A percentile compares a stretch with the other conserved stretches of the same genome.
Conservation (phyloP, 768 basidiomycete species). For the Tulasnella sp. region DNA sequence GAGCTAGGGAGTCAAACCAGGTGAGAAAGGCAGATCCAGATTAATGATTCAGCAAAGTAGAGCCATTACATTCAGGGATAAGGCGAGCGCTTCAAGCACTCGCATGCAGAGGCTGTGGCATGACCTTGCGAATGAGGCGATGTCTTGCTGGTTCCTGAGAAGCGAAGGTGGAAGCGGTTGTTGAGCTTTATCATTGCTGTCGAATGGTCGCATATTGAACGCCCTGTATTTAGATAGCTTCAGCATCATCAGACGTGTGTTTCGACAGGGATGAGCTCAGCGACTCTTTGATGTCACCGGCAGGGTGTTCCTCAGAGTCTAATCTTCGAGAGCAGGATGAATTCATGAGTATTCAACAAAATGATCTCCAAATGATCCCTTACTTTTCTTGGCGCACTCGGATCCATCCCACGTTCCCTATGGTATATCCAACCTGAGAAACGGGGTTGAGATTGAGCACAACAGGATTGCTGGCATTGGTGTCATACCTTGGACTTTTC, state of each 20-base stretch:
- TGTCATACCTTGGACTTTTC: constrained; percentile 13
- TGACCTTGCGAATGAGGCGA: constrained; percentile 15
- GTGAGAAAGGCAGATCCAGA: neutral
- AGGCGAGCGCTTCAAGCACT: constrained; percentile 16
- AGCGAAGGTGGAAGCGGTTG: constrained; percentile 18
- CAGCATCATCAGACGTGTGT: too few relatives aligned
- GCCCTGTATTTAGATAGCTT: constrained; percentile 3
- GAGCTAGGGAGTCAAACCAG: constrained; percentile 2
- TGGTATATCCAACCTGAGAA: constrained; percentile 11
- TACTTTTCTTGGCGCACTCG: constrained; percentile 16
- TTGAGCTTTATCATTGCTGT: constrained; percentile 5
- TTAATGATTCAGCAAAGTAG: neutral
- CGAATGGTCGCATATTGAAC: constrained; percentile 17
- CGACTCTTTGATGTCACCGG: constrained; percentile 19
- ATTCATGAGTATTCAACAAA: neutral
- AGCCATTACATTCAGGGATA: constrained; percentile 5
- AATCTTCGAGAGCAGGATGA: constrained; percentile 9
- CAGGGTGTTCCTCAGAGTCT: constrained; percentile 10
- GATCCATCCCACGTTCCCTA: constrained; percentile 15
- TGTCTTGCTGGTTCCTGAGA: neutral
- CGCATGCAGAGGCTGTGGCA: constrained; percentile 18
- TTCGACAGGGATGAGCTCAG: neutral
- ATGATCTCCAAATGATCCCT: neutral
- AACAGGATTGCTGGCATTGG: too few relatives aligned
- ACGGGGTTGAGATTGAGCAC: neutral